Base-by-base conservation (phyloP, 768 basidiomycete genomes). In the Austroboletus eburneus region DNA sequence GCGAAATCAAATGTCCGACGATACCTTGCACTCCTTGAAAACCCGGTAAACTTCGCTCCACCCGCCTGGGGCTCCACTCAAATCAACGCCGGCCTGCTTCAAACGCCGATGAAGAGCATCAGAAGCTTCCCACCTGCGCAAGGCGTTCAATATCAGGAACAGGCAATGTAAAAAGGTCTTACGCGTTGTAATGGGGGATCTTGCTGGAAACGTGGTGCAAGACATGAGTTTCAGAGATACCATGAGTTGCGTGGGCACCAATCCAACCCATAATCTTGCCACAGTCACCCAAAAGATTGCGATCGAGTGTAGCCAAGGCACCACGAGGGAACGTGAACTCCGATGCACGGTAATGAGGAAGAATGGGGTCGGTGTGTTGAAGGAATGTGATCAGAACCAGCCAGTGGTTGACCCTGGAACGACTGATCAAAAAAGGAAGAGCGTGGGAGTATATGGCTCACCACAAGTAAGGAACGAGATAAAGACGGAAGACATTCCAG, bases 341-440 rank as follows among this genome's bases (percentile, higher is more conserved):
- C 30, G 80, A 63, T 13, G 84, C 80, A 53, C 89, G 87, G 77
- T 96, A 97, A 71, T 97, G 95, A 40, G 94, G 94, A 36, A 98
- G 80, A 38, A 87, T 67, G 17, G 94, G 91, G 70, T 97, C 95
- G 58, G 95, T 97, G 75, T 99, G 95, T 72, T 99, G 95, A 42
- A 97, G 76, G 86, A 91, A 97, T 17, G 93, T 96, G 73, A 97
- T 96, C 58, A 92, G 61, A 47, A 97, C 91, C 44, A 97, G 78
- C 93, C 93, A 96, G 75, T 92, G 90, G 75, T 91, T 91, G 44
- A 86, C 81, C 83, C 80, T 84, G 49, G 9, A 12, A 13, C 36
- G 20, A 36, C 51, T 4, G 16, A 25, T 49, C 9, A 40, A 45
- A 12, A 23, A 45, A 29, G 18, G 10, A 38, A 12, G 9, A 24